Evolutionary conservation across 169 alveolate species (phyloP).

Genomic region (Plasmodium berghei): DNA sequence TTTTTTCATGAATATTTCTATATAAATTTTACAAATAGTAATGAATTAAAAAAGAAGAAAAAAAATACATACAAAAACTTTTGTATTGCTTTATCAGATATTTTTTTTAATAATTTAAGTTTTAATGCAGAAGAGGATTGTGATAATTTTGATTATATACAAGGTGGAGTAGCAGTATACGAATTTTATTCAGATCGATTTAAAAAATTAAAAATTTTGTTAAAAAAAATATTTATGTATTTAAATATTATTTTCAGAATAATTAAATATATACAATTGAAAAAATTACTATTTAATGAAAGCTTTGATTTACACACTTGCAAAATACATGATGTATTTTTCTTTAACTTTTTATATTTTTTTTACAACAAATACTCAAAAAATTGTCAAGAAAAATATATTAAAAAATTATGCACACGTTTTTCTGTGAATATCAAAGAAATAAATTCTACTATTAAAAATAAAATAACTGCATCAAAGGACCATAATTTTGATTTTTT

Average conservation of each 20-base stretch:
- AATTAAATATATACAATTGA: constrained; percentile 44
- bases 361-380: constrained; percentile 65
- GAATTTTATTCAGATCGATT: constrained; percentile 45
- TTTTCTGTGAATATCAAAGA: constrained; percentile 18
- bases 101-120: constrained; percentile 53
- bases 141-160: constrained; percentile 57
- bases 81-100: constrained; percentile 66
- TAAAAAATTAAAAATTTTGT: constrained; percentile 41
- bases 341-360: constrained; percentile 64
- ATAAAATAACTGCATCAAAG: constrained; percentile 5
- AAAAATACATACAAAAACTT: constrained; percentile 50
- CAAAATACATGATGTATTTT: constrained; percentile 71
- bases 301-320: constrained; percentile 63
- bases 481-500: constrained; percentile 49
- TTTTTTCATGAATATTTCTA: constrained; percentile 73
- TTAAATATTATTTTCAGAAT: constrained; percentile 44
- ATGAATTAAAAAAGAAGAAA: constrained; percentile 48
- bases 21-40: constrained; percentile 36
- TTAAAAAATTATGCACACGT: constrained; percentile 29
- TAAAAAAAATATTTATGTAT: constrained; percentile 68
- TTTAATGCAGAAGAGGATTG: constrained; percentile 13
- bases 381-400: constrained; percentile 36
- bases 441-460: constrained; percentile 1
- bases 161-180: constrained; percentile 57
- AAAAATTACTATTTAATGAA: constrained; percentile 46